Base-by-base conservation (phyloP, 306 rosid genomes). In the Vigna reflexopilosa region DNA sequence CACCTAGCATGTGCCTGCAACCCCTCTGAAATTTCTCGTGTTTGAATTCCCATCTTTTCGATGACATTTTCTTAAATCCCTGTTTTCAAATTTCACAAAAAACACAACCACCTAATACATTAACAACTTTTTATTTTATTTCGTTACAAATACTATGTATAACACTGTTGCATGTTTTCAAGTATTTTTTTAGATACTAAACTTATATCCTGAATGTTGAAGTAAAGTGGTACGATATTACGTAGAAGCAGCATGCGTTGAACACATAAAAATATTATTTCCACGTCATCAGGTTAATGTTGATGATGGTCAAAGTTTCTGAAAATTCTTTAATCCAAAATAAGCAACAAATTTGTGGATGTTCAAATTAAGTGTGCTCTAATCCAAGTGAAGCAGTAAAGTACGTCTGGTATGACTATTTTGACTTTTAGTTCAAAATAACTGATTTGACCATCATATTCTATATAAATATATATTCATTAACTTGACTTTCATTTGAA, bases 1-100 rank as follows among this genome's bases (percentile, higher is more conserved):
- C 92, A 20, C 24, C 80, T 11, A 93, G 77, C 90, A 82, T 67
- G 0, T 87, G 72, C 87, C 59, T 86, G 52, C 87, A 64, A 1
- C 97, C 96, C 49, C 83, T 91, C 67, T 82, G 87, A 66, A 93
- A 93, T 82, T 90, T 91, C 80, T 93, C 93, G 50, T 93, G 98
- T 90, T 90, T 86, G 87, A 93, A 93, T 70, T 93, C 96, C 98
- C 98, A 93, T 80, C 83, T 81, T 73, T 90, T 90, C 0, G 95
- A 80, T 59, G 98, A 91, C 58, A 76, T 86, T 85, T 93, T 93
- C 81, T 88, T 93, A 72, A 93, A 93, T 52, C 98, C 97, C 98
- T 93, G 80, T 17, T 47, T 77, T 36, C 6, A 11, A 64, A 38
- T 49, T 36, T 22, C 16, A 77, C 45, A 65, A 73, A 36, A 30